A percentile compares a stretch with the other conserved stretches of the same genome.
Conservation (phyloP, 495 filamentous ascomycete species). For the Aspergillus ellipticus region DNA sequence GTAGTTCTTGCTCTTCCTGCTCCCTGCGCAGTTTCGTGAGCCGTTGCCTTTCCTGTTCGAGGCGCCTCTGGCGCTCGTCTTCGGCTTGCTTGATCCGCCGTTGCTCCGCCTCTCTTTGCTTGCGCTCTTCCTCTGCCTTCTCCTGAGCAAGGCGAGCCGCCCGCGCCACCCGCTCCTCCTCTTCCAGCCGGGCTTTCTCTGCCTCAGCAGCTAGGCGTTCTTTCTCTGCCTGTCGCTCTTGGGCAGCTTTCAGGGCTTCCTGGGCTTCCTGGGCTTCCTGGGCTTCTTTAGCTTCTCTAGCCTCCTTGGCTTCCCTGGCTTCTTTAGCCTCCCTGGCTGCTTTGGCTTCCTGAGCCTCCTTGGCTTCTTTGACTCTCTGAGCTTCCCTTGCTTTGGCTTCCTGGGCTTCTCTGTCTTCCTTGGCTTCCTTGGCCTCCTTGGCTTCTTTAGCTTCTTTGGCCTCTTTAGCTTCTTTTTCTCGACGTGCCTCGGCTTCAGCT, state of each 20-base stretch:
- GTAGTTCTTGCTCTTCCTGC: slow-evolving; percentile 52
- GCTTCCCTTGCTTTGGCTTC: slow-evolving; percentile 30
- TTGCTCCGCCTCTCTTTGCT: slow-evolving; percentile 50
- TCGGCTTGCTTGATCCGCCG: slow-evolving; percentile 50
- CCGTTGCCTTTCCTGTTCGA: slow-evolving; percentile 56
- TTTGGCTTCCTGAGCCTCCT: slow-evolving; percentile 10
- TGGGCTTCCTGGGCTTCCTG: slow-evolving; percentile 40
- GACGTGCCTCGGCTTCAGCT: slow-evolving; percentile 39
- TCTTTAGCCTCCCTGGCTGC: slow-evolving; percentile 45
- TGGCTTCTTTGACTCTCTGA: slow-evolving; percentile 34
- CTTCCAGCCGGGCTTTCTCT: slow-evolving; percentile 40
- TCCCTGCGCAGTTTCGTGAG: slow-evolving; percentile 46
- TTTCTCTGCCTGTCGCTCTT: slow-evolving; percentile 28
- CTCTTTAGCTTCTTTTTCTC: slow-evolving; percentile 27
- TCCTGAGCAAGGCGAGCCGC: slow-evolving; percentile 44
- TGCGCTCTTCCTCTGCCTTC: slow-evolving; percentile 50
- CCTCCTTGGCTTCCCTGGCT: slow-evolving; percentile 37
- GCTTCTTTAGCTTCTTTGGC: slow-evolving; percentile 20
- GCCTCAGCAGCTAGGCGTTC: slow-evolving; percentile 44
- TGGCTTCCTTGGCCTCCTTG: slow-evolving; percentile 45
- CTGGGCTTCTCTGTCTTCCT: slow-evolving; percentile 41
- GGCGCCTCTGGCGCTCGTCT: slow-evolving; percentile 50
- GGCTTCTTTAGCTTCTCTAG: slow-evolving; percentile 35
- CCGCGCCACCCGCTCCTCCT: slow-evolving; percentile 42
- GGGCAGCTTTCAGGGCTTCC: slow-evolving; percentile 15